phyloP scores from a whole-genome alignment of 2,329 filamentous ascomycete genomes.

The Alternaria sp. region DNA sequence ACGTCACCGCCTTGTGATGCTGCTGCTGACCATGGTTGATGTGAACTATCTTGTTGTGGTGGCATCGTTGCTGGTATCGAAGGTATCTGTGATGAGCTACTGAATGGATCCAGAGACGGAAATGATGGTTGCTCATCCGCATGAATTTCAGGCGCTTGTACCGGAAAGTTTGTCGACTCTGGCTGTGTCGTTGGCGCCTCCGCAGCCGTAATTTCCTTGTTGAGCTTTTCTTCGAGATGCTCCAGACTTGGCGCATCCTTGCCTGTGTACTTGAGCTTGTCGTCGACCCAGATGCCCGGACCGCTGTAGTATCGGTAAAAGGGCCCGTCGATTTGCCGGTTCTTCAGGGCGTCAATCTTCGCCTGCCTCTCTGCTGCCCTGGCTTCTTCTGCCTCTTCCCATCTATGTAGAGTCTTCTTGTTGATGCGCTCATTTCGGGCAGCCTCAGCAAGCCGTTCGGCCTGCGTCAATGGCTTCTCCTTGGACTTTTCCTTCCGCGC shows the following conservation, averaged over 20 bases:
- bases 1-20: conserved; percentile 37
- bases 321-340: conserved; percentile 84
- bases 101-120: conserved; percentile 14
- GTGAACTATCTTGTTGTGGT: conserved; percentile 23
- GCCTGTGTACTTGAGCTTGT: conserved; percentile 75
- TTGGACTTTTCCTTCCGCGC: conserved; percentile 74
- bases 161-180: conserved; percentile 11
- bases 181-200: conserved; percentile 15
- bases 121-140: conserved; percentile 8
- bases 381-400: conserved; percentile 92
- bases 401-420: conserved; percentile 87
- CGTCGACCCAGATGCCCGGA: conserved; percentile 81
- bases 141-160: neutral
- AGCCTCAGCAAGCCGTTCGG: conserved; percentile 82
- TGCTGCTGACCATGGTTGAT: conserved; percentile 30
- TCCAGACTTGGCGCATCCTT: conserved; percentile 49
- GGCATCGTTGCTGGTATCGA: conserved; percentile 26
- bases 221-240: conserved; percentile 48
- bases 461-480: conserved; percentile 85
- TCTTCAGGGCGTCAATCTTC: conserved; percentile 86
- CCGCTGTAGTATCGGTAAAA: conserved; percentile 95
- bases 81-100: conserved; percentile 21
- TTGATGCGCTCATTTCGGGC: conserved; percentile 85
- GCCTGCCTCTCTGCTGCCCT: conserved; percentile 83
- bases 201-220: conserved; percentile 34